Percentiles rank a stretch among this genome's conserved stretches.
Conservation (phyloP, 306 rosid species). For the Castanea mollissima region DNA sequence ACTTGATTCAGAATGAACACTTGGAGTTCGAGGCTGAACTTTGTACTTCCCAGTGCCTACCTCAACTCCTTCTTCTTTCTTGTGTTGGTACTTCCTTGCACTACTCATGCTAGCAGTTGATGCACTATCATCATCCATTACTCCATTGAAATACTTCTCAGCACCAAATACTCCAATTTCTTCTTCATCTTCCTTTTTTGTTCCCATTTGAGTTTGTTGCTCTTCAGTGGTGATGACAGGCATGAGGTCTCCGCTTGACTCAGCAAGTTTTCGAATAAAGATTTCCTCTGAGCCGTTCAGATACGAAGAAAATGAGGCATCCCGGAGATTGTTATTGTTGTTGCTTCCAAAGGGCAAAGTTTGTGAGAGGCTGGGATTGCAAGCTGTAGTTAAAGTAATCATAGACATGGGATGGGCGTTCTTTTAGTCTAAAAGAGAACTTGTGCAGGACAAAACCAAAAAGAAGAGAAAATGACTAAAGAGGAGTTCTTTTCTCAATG, state of each 20-base stretch:
- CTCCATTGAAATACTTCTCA: slow-evolving; percentile 91
- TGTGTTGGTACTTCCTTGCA: slow-evolving; percentile 29
- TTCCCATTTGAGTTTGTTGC: slow-evolving; percentile 19
- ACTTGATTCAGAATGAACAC: slow-evolving; percentile 73
- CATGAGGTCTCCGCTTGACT: slow-evolving; percentile 28
- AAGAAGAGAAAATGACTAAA: slow-evolving; percentile 16
- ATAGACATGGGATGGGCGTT: slow-evolving; percentile 23
- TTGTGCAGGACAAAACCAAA: slow-evolving; percentile 13
- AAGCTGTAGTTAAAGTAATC: slow-evolving; percentile 48
- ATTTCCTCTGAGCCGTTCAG: slow-evolving; percentile 32
- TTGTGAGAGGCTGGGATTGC: slow-evolving; percentile 31
- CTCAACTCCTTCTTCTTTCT: slow-evolving; percentile 18
- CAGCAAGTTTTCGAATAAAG: slow-evolving; percentile 26
- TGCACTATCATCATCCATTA: slow-evolving; percentile 31
- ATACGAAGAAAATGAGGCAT: slow-evolving; percentile 59
- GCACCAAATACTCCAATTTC: slow-evolving; percentile 90
- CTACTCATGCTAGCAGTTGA: slow-evolving; percentile 25
- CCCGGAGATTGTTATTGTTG: slow-evolving; percentile 22
- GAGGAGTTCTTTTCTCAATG: slow-evolving; percentile 11
- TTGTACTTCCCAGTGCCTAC: slow-evolving; percentile 24
- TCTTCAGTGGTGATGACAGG: slow-evolving; percentile 25
- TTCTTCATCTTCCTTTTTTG: slow-evolving; percentile 58
- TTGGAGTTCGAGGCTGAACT: slow-evolving; percentile 54
- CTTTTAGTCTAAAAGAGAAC: neutral
- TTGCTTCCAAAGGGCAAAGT: slow-evolving; percentile 29